Evolutionary conservation across 2,329 filamentous ascomycete genomes (phyloP), one percentile per base, ranked within the genome.

Genomic region (Aspergillus versicolor): DNA sequence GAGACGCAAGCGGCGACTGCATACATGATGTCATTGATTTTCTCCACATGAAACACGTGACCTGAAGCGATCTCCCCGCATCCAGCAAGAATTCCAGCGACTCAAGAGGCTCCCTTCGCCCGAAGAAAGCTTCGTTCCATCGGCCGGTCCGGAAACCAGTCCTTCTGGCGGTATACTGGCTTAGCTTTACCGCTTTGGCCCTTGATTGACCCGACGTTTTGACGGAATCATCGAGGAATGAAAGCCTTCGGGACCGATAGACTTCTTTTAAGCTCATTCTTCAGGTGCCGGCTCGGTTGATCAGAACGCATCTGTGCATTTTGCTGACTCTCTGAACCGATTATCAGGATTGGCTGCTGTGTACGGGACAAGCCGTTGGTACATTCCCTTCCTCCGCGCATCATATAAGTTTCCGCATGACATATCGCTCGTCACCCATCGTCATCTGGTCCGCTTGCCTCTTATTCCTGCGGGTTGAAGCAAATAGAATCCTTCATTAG

Each of bases 41-140:
- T 15, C 15, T 47, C 47, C 47, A 47, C 47, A 30, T 11, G 51
- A 13, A 22, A 15, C 47, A 43, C 46, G 44, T 48, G 44, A 54
- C 15, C 15, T 4, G 11, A 5, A 21, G 17, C 4, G 19, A 34
- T 48, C 44, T 34, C 47, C 40, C 47, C 41, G 46, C 40, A 42
- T 21, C n/a, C 43, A 44, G n/a, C 27, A 43, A 27, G 19, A 24
- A 43, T 7, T 42, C 37, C 24, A 40, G 21, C 41, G 19, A 30
- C 37, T 52, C 48, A 32, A 44, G 41, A 32, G 21, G 5, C 49
- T 57, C 55, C 55, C 49, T 57, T 57, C 55, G 49, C n/a, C 55
- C 55, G 55, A 57, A 48, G 44, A 34, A 32, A 12, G 49, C 44
- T 49, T 41, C 43, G 24, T 43, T 49, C 38, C 32, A 15, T 43